A percentile compares a stretch with the other conserved stretches of the same genome.
phyloP scores from a whole-genome alignment of 192 early-diverging fungal genomes.

The Umbelopsis ramanniana region DNA sequence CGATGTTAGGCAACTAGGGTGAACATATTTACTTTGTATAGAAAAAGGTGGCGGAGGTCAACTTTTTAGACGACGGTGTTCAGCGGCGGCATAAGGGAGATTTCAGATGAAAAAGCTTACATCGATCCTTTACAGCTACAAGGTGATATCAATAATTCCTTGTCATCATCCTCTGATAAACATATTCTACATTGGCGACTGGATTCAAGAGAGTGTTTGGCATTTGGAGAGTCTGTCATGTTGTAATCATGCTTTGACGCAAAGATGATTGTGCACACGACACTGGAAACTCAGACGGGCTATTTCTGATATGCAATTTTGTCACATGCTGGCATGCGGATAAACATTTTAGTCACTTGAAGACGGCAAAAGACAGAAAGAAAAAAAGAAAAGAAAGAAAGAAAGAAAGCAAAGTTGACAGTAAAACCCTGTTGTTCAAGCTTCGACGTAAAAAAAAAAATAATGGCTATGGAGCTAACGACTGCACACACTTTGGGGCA shows the following conservation, averaged over 20 bases:
- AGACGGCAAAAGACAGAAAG: too few species aligned
- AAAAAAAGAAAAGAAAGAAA: too few species aligned
- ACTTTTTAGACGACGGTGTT: neutral
- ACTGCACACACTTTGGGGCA: neutral
- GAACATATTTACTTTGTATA: constrained; percentile 41
- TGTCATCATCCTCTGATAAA: constrained; percentile 33
- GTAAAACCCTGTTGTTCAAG: too few species aligned
- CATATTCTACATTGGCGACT: constrained; percentile 40
- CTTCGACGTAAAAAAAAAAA: neutral
- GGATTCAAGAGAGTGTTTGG: neutral
- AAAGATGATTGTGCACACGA: neutral
- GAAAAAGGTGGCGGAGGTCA: neutral
- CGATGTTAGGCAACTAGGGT: constrained; percentile 33
- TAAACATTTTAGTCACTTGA: too few species aligned
- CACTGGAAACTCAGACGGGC: neutral
- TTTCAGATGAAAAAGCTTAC: constrained; percentile 25
- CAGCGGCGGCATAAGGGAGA: neutral
- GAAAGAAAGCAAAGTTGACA: too few species aligned
- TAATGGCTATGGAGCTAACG: neutral
- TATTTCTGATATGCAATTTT: neutral
- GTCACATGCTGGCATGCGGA: neutral
- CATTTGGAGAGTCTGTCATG: neutral
- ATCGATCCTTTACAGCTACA: constrained; percentile 46
- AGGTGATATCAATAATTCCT: constrained; percentile 33
- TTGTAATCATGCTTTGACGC: neutral